Evolutionary conservation across 1,284 basidiomycete species (phyloP), one percentile per base, ranked within the genome.

Genomic region (Pyrrhoderma noxium): DNA sequence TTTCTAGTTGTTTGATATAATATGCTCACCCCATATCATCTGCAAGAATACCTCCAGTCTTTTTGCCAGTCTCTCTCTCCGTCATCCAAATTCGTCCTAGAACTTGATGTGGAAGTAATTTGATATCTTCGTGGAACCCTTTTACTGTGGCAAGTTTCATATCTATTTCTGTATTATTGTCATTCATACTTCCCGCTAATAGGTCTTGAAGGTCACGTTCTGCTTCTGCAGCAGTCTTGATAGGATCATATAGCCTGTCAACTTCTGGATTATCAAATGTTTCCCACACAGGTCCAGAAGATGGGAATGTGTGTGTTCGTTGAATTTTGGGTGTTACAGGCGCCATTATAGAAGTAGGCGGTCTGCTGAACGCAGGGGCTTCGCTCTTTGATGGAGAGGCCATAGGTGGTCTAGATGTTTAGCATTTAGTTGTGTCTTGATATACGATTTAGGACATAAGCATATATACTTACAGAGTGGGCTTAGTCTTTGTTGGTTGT

Each of bases 31-130:
- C 85, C 85, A 92, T 93, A 64, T 95, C 92, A 63, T 95, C 93
- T 0, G 93, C 93, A 8, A 96, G 71, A 60, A 96, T 95, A 0
- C 94, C 93, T 1, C 93, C 93, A 23, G 65, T 73, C 59, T 84
- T 81, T 65, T 89, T 89, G 25, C 82, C 84, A 3, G 73, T 70
- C 65, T 97, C 94, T 16, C 93, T 76, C 31, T 85, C 79, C 27
- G 74, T 74, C 91, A 98, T 94, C 93, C 93, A 98, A 31, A 71
- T 69, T 1, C 91, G 77, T 18, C 91, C 90, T 47, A 85, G 70
- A 11, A 95, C 74, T 61, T 98, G 93, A 67, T 97, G 93, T 1
- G 91, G 87, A 59, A 95, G 73, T 22, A 97, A 71, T 41, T 62
- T 71, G 37, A 94, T 75, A 13, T 75, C 76, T 13, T 84, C 76